phyloP scores from a whole-genome alignment of 768 basidiomycete genomes.

The Tylopilus cervinicoccineus region DNA sequence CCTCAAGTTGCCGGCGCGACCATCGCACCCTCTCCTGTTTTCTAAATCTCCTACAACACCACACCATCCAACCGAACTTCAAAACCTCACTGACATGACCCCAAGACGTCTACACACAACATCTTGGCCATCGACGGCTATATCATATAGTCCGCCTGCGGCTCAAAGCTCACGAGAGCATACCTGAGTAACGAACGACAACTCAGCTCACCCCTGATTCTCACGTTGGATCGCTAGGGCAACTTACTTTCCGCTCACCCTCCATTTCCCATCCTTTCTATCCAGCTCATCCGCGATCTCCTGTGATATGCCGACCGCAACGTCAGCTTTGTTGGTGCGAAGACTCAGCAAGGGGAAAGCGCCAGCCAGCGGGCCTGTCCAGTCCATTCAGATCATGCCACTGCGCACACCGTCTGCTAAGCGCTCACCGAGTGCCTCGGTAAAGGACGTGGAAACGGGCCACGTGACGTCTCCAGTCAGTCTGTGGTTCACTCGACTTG shows the following conservation, averaged over 20 bases:
- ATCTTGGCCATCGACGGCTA: background rate
- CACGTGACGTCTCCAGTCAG: conserved; percentile 86
- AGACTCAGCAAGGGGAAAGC: conserved; percentile 80
- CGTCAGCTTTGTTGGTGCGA: conserved; percentile 94
- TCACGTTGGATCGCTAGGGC: background rate
- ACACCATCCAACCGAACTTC: too few relatives aligned
- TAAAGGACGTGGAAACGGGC: conserved; percentile 77
- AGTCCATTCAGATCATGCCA: conserved; percentile 1
- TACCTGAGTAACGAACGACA: conserved; percentile 16
- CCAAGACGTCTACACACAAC: too few relatives aligned
- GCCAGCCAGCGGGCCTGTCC: conserved; percentile 68
- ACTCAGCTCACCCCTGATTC: background rate
- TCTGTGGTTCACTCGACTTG: conserved; percentile 38
- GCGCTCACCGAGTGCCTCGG: conserved; percentile 59
- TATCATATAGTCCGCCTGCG: conserved; percentile 1
- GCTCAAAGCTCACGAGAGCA: conserved; percentile 31
- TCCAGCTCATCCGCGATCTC: conserved; percentile 69
- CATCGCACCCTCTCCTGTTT: too few relatives aligned
- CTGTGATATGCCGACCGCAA: conserved; percentile 73
- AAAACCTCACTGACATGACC: too few relatives aligned
- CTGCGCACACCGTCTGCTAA: background rate
- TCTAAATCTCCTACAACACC: too few relatives aligned
- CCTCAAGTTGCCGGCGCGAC: too few relatives aligned
- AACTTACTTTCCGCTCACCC: conserved; percentile 70
- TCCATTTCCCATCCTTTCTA: conserved; percentile 64